Conservation (phyloP, 805 yeast species). For the Yamadazyma paraphyllophila region DNA sequence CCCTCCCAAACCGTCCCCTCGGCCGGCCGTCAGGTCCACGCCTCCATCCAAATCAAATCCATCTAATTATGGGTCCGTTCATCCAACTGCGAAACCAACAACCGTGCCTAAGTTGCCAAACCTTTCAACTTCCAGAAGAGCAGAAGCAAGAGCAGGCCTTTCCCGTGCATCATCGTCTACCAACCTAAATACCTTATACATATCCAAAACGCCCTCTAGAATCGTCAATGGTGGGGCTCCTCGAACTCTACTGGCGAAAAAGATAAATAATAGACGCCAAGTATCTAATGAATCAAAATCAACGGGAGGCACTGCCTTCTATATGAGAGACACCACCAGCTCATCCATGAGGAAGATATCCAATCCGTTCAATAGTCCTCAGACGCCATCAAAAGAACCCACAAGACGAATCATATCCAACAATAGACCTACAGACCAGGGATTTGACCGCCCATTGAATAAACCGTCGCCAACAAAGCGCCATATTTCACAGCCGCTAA, state of each 20-base stretch:
- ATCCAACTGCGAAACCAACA: not conserved
- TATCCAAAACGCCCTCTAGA: conserved; percentile 11
- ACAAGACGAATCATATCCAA: not conserved
- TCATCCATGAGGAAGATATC: conserved; percentile 30
- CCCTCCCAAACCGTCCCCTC: not conserved
- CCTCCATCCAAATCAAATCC: not conserved
- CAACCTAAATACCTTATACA: conserved; percentile 6
- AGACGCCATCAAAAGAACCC: not conserved
- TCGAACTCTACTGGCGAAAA: conserved; percentile 3
- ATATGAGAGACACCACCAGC: conserved; percentile 42
- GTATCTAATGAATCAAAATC: conserved; percentile 6
- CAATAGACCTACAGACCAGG: not conserved
- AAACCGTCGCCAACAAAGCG: conserved; percentile 1
- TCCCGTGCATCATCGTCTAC: conserved; percentile 10
- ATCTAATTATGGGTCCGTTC: not conserved
- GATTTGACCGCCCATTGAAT: not conserved
- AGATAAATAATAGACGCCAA: not conserved
- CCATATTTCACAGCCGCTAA: not conserved
- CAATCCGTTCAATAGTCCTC: conserved; percentile 12
- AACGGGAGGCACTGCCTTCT: conserved; percentile 21
- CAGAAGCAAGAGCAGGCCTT: conserved; percentile 12
- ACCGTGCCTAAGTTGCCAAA: conserved; percentile 13
- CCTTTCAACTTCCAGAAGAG: conserved; percentile 15
- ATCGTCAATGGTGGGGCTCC: not conserved
- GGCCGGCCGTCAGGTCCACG: not conserved